phyloP scores from a whole-genome alignment of 176 grass and related monocot species.

The Musa itinerans region DNA sequence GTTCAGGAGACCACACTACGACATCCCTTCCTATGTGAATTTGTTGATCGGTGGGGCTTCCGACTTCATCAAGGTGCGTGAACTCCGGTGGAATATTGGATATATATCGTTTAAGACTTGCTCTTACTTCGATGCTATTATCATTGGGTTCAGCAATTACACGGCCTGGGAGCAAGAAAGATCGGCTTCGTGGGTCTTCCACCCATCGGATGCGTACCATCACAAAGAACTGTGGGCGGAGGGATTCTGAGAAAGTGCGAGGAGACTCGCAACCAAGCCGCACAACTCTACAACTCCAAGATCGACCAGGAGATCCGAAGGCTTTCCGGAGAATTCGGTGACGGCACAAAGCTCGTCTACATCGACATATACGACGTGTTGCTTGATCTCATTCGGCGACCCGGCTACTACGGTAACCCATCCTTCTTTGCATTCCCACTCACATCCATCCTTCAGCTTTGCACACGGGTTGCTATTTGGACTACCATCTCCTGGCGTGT shows the following conservation, averaged over 20 bases:
- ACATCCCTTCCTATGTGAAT: constrained; percentile 68
- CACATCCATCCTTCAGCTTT: too few species aligned
- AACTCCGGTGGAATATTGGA: not conserved
- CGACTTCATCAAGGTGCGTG: constrained; percentile 30
- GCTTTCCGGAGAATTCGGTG: not conserved
- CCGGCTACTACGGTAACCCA: constrained; percentile 27
- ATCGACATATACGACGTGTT: constrained; percentile 54
- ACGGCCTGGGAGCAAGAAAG: constrained; percentile 6
- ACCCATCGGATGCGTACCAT: constrained; percentile 69
- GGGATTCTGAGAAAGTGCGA: constrained; percentile 32
- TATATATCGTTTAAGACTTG: not conserved
- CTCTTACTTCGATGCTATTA: not conserved
- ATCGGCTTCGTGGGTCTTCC: constrained; percentile 57
- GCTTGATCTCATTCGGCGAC: constrained; percentile 28
- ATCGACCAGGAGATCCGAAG: constrained; percentile 20
- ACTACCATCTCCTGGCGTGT: not conserved
- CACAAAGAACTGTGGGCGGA: constrained; percentile 53
- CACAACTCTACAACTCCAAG: constrained; percentile 49
- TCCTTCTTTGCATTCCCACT: too few species aligned
- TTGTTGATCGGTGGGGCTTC: constrained; percentile 41
- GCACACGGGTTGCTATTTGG: too few species aligned
- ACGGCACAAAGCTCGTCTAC: constrained; percentile 24
- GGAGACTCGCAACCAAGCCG: constrained; percentile 39
- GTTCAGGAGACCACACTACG: constrained; percentile 39
- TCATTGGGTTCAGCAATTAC: constrained; percentile 10